Evolutionary conservation across 2,329 filamentous ascomycete genomes (phyloP).

Genomic region (Fusarium solani-melongenae): DNA sequence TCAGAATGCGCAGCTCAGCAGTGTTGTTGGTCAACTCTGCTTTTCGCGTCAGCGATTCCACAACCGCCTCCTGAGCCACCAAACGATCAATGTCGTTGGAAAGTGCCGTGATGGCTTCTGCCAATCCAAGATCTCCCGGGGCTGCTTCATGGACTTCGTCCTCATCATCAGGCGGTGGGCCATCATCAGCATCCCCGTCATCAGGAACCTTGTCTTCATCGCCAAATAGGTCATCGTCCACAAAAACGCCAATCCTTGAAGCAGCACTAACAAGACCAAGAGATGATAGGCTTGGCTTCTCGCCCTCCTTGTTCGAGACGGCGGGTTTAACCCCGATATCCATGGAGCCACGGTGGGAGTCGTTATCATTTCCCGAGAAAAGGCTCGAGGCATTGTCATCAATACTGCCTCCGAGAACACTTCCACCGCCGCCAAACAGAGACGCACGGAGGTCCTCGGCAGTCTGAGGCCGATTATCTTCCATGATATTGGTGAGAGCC

Average conservation of each 20-base stretch:
- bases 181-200: constrained; percentile 75
- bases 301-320: constrained; percentile 56
- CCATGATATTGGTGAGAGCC: constrained; percentile 92
- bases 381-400: constrained; percentile 58
- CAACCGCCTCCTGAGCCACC: constrained; percentile 85
- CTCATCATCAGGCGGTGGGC: constrained; percentile 68
- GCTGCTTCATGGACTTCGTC: constrained; percentile 94
- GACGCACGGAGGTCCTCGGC: constrained; percentile 74
- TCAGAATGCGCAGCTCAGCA: constrained; percentile 88
- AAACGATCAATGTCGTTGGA: constrained; percentile 92
- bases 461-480: constrained; percentile 74
- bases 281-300: constrained; percentile 89
- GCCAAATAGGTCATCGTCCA: constrained; percentile 91
- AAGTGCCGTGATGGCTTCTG: constrained; percentile 91
- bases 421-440: constrained; percentile 62
- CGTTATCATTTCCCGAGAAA: constrained; percentile 65
- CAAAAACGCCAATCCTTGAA: constrained; percentile 90
- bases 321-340: constrained; percentile 58
- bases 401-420: constrained; percentile 28
- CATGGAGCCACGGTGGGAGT: constrained; percentile 71
- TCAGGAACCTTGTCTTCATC: constrained; percentile 91
- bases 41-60: constrained; percentile 91
- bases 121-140: constrained; percentile 90
- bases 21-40: constrained; percentile 98
- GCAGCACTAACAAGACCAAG: constrained; percentile 89